Percentiles rank a stretch among this genome's conserved stretches.
Conservation (phyloP, 345 rosid species). For the Eutrema yunnanense region DNA sequence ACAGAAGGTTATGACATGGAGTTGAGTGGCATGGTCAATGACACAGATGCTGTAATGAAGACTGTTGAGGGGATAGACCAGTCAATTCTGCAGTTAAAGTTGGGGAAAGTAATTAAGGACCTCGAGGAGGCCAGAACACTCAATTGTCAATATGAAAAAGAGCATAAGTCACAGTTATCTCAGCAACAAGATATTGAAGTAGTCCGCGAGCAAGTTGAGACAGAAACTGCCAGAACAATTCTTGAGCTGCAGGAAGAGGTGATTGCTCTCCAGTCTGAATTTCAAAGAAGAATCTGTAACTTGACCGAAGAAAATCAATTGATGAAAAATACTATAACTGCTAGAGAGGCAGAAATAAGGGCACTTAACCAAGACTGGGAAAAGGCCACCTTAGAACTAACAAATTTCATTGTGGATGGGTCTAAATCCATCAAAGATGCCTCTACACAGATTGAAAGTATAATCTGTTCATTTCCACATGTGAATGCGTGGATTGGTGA, state of each 20-base stretch:
- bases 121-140: constrained; percentile 52
- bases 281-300: constrained; percentile 42
- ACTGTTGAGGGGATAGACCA: constrained; percentile 27
- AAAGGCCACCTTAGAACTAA: constrained; percentile 72
- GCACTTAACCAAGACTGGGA: constrained; percentile 65
- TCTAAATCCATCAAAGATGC: constrained; percentile 84
- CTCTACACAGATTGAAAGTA: constrained; percentile 56
- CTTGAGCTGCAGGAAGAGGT: constrained; percentile 80
- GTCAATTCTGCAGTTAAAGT: constrained; percentile 43
- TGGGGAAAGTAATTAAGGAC: constrained; percentile 47
- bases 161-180: constrained; percentile 49
- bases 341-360: constrained; percentile 55
- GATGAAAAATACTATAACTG: constrained; percentile 43
- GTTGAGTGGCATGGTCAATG: constrained; percentile 19
- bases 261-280: constrained; percentile 54
- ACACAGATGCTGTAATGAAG: constrained; percentile 16
- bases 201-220: constrained; percentile 76
- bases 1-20: constrained; percentile 24
- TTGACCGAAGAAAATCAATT: constrained; percentile 47
- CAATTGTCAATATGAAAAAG: constrained; percentile 51
- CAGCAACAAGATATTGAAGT: constrained; percentile 53
- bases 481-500: constrained; percentile 51
- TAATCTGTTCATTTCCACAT: constrained; percentile 65
- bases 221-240: constrained; percentile 72
- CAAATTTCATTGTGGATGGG: constrained; percentile 74